phyloP scores from a whole-genome alignment of 163 green algal genomes.

The Scenedesmus sp. region DNA sequence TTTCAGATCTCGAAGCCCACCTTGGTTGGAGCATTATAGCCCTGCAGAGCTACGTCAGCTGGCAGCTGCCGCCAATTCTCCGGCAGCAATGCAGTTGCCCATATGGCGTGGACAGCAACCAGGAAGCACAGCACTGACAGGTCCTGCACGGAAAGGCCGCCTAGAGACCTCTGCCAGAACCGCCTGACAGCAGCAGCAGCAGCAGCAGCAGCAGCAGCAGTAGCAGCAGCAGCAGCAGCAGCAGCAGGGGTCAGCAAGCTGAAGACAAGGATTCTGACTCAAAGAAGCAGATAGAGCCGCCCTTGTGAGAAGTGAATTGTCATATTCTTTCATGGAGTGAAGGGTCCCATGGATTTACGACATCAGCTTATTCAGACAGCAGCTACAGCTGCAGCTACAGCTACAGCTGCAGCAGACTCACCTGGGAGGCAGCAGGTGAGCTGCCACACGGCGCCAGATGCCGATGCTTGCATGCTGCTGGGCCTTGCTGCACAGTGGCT shows the following conservation, averaged over 20 bases:
- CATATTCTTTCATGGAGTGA: too few relatives aligned
- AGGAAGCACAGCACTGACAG: neutral
- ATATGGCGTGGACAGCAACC: neutral
- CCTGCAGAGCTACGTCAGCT: neutral
- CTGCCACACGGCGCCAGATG: neutral
- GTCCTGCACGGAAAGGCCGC: conserved; percentile 1
- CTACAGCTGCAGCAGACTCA: neutral
- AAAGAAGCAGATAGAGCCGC: too few relatives aligned
- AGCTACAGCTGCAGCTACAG: neutral
- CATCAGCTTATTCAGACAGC: neutral
- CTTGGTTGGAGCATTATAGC: neutral
- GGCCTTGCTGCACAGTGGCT: neutral
- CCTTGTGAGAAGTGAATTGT: too few relatives aligned
- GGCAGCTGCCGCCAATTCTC: neutral
- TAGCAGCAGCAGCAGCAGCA: neutral
- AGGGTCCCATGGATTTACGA: too few relatives aligned
- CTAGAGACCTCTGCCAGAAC: neutral
- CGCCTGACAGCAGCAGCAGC: neutral
- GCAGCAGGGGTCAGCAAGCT: neutral
- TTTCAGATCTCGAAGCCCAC: neutral
- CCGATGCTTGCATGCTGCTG: neutral
- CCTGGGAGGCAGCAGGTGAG: neutral
- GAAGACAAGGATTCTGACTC: too few relatives aligned
- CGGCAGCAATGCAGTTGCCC: neutral
- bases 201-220: neutral